Conservation (phyloP, 169 alveolate genomes). For the Theileria orientalis region DNA sequence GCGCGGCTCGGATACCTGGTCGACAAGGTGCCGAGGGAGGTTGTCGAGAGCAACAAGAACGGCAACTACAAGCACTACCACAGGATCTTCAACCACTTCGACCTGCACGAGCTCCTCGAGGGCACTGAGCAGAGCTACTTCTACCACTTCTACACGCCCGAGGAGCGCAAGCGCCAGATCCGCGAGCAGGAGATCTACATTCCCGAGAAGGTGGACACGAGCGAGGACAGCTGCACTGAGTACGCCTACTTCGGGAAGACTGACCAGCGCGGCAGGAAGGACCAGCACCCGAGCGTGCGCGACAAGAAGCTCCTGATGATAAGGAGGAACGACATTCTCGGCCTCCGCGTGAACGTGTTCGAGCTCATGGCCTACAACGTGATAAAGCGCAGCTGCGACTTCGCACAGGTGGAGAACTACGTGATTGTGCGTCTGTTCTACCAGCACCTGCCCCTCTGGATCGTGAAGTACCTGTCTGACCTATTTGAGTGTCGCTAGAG, state of each 20-base stretch:
- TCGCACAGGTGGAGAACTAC: background rate
- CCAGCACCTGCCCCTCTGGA: constrained; percentile 49
- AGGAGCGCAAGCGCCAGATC: background rate
- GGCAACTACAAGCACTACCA: background rate
- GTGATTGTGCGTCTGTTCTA: constrained; percentile 3
- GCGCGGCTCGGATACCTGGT: constrained; percentile 43
- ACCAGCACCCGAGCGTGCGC: too few relatives aligned
- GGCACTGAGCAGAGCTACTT: too few relatives aligned
- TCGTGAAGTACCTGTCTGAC: constrained; percentile 26
- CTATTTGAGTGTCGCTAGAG: constrained; percentile 54
- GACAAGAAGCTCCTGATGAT: too few relatives aligned
- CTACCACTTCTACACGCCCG: background rate
- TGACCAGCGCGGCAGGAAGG: constrained; percentile 15
- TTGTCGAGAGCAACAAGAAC: constrained; percentile 18
- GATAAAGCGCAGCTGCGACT: background rate
- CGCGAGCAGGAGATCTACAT: background rate
- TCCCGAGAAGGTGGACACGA: too few relatives aligned
- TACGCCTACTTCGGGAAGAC: too few relatives aligned
- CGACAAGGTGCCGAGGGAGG: constrained; percentile 12
- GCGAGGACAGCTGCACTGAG: too few relatives aligned
- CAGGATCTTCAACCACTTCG: constrained; percentile 8
- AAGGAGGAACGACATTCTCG: background rate
- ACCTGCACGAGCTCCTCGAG: background rate
- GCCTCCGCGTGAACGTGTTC: background rate
- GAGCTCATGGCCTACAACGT: constrained; percentile 8